These are phyloP conservation scores for Fusarium avenaceum DNA, from an alignment of 2,329 filamentous ascomycete genomes.

Conservation along the genomic window DNA sequence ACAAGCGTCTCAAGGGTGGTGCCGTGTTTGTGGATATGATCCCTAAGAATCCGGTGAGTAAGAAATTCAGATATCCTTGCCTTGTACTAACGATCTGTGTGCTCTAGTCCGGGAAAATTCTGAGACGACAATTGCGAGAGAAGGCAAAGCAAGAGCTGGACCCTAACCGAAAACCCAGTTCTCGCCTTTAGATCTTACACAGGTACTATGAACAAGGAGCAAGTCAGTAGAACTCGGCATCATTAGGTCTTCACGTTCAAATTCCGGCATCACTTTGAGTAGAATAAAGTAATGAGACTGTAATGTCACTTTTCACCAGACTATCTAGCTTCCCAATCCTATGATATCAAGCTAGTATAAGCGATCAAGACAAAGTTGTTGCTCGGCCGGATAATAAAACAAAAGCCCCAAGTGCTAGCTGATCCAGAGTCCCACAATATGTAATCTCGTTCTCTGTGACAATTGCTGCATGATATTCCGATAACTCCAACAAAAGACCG, in stretches of 20 bases:
- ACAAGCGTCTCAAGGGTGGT: constrained; percentile 74
- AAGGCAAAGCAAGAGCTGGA: constrained; percentile 31
- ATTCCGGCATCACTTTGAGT: background rate
- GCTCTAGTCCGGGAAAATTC: constrained; percentile 30
- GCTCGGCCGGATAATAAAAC: no score
- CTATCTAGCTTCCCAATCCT: no score
- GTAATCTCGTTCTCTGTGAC: no score
- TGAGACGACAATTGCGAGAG: constrained; percentile 21
- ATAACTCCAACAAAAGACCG: no score
- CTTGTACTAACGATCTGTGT: background rate
- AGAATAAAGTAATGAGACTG: no score
- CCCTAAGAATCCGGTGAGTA: constrained; percentile 73
- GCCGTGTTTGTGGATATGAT: constrained; percentile 73
- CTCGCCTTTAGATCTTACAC: background rate
- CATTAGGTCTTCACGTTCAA: background rate
- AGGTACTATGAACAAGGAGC: background rate
- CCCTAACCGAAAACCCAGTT: background rate
- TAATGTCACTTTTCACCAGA: no score
- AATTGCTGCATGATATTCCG: no score
- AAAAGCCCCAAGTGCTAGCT: no score
- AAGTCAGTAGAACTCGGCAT: background rate
- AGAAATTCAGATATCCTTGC: fast-evolving
- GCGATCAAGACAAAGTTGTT: no score
- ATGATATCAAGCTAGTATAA: no score
- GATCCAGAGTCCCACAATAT: no score